Evolutionary conservation across 768 basidiomycete genomes (phyloP).

Genomic region (Mycena filopes): DNA sequence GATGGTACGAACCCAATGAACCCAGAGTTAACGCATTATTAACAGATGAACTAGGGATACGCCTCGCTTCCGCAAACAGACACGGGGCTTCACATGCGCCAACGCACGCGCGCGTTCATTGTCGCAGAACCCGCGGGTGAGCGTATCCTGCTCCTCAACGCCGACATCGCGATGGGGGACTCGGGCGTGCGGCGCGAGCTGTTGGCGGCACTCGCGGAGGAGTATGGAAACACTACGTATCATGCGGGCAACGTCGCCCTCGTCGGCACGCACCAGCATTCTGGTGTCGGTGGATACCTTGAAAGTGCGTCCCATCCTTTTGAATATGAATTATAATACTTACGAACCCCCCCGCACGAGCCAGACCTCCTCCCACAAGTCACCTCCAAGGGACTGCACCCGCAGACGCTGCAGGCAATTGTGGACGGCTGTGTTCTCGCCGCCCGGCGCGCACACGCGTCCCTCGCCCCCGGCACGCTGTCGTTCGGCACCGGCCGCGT

Average conservation of each 20-base stretch:
- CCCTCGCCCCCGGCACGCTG: slow-evolving; percentile 69
- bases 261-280: slow-evolving; percentile 80
- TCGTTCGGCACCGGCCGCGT: slow-evolving; percentile 76
- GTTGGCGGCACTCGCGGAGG: slow-evolving; percentile 63
- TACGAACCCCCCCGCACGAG: not conserved
- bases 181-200: slow-evolving; percentile 78
- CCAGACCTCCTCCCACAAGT: slow-evolving; percentile 76
- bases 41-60: too few relatives aligned
- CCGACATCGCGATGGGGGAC: slow-evolving; percentile 51
- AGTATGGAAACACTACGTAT: slow-evolving; percentile 69
- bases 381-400: slow-evolving; percentile 78
- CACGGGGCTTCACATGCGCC: slow-evolving; percentile 65
- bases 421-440: slow-evolving; percentile 74
- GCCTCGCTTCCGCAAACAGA: slow-evolving; percentile 58
- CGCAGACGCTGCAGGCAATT: slow-evolving; percentile 76
- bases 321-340: not conserved
- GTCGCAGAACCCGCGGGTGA: slow-evolving; percentile 49
- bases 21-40: too few relatives aligned
- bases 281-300: slow-evolving; percentile 82
- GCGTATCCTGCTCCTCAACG: slow-evolving; percentile 26
- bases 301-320: slow-evolving; percentile 50
- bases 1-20: too few relatives aligned
- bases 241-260: slow-evolving; percentile 77
- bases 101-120: slow-evolving; percentile 64
- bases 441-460: slow-evolving; percentile 73